phyloP scores from a whole-genome alignment of 164 flowering plant genomes.

The Warburgia ugandensis region DNA sequence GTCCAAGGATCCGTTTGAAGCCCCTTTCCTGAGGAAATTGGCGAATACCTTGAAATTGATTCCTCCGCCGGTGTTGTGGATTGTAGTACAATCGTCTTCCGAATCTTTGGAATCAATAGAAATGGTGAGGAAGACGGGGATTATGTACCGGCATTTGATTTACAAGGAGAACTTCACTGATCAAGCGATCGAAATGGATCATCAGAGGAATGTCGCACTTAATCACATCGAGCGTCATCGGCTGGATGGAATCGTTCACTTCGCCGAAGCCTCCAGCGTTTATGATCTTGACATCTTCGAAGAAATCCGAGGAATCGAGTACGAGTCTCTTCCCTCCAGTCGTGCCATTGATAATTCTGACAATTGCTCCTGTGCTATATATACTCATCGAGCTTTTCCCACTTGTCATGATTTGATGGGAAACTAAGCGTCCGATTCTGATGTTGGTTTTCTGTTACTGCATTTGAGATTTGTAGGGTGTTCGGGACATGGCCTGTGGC shows the following conservation, averaged over 20 bases:
- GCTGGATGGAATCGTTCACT: slow-evolving; percentile 83
- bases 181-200: slow-evolving; percentile 43
- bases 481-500: slow-evolving; percentile 93
- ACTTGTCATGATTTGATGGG: no score
- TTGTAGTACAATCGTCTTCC: slow-evolving; percentile 53
- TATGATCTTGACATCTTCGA: slow-evolving; percentile 76
- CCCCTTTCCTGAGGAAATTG: slow-evolving; percentile 41
- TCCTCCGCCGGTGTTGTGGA: slow-evolving; percentile 72
- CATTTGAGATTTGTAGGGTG: slow-evolving; percentile 33
- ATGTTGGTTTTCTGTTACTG: background rate
- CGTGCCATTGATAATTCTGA: background rate
- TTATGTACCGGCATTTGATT: slow-evolving; percentile 91
- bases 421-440: no score
- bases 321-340: slow-evolving; percentile 18
- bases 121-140: slow-evolving; percentile 58
- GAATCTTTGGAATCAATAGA: slow-evolving; percentile 46
- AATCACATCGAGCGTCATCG: slow-evolving; percentile 83
- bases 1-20: slow-evolving; percentile 23
- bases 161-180: slow-evolving; percentile 64
- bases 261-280: slow-evolving; percentile 55
- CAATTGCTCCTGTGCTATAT: no score
- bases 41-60: slow-evolving; percentile 60
- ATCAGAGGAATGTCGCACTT: slow-evolving; percentile 72
- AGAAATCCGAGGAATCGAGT: slow-evolving; percentile 70
- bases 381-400: no score